Evolutionary conservation across 768 basidiomycete species (phyloP).

Genomic region (Pisolithus marmoratus): DNA sequence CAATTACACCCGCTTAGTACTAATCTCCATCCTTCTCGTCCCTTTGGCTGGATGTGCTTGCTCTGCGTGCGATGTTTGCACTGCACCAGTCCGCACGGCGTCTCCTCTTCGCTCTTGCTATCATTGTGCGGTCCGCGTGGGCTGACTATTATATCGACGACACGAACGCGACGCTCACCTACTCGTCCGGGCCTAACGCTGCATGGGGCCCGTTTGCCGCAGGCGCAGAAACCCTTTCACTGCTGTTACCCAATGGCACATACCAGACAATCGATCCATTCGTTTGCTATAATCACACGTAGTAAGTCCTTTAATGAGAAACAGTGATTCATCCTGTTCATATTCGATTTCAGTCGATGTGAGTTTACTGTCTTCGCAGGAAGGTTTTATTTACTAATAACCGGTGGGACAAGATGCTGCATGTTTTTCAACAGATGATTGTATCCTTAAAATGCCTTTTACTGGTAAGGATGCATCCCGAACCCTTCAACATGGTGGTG

Average conservation of each 20-base stretch:
- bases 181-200: conserved; percentile 19
- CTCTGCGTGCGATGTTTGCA: neutral
- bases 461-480: conserved; percentile 10
- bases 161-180: conserved; percentile 17
- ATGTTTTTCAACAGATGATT: conserved; percentile 13
- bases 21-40: no score
- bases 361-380: neutral
- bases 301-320: conserved; percentile 6
- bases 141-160: conserved; percentile 22
- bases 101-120: neutral
- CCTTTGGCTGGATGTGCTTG: neutral
- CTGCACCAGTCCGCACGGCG: neutral
- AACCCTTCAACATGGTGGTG: neutral
- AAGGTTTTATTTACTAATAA: no score
- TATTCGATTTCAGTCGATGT: conserved; percentile 14
- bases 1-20: no score
- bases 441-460: conserved; percentile 17
- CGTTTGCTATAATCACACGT: conserved; percentile 22
- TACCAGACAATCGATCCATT: conserved; percentile 16
- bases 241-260: conserved; percentile 16
- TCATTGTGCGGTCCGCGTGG: conserved; percentile 2
- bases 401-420: conserved; percentile 10
- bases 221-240: conserved; percentile 6
- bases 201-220: conserved; percentile 17
- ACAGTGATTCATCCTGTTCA: neutral